A percentile compares a stretch with the other conserved stretches of the same genome.
phyloP scores from a whole-genome alignment of 2,329 filamentous ascomycete species.

The Plenodomus tracheiphilus region DNA sequence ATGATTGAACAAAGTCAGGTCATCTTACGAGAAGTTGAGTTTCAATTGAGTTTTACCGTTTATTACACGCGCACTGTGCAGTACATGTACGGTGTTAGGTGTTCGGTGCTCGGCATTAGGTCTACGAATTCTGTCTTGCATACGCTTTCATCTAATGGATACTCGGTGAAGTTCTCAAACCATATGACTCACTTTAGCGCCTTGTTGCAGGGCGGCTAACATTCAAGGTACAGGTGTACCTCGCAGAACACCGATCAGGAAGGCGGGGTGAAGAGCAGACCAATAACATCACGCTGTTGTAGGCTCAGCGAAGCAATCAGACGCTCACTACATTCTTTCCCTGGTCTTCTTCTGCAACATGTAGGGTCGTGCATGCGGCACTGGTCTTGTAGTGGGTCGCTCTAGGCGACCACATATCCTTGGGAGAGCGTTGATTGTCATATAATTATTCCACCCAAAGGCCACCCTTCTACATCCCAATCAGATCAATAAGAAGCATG shows the following conservation, averaged over 20 bases:
- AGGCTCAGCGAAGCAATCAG: neutral
- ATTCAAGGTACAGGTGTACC: neutral
- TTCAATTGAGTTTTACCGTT: too few species aligned
- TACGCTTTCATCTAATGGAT: too few species aligned
- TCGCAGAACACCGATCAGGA: neutral
- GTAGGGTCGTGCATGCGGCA: neutral
- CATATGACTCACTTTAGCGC: neutral
- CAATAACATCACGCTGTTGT: neutral
- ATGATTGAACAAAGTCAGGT: too few species aligned
- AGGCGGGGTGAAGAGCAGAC: neutral
- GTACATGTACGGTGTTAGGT: too few species aligned
- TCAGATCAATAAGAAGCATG: conserved; percentile 4
- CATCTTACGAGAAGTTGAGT: too few species aligned
- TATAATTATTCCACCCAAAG: neutral
- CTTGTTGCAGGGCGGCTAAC: neutral
- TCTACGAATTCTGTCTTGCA: too few species aligned
- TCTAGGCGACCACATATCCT: neutral
- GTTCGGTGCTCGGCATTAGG: too few species aligned
- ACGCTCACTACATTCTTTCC: neutral
- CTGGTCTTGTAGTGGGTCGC: neutral
- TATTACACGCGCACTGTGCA: too few species aligned
- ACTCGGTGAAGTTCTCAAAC: neutral
- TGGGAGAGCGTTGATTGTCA: neutral
- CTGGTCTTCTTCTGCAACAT: neutral
- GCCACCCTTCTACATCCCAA: neutral